These are phyloP conservation scores for Huiozyma sinensis DNA, from an alignment of 805 yeast genomes.

Conservation along the genomic window DNA sequence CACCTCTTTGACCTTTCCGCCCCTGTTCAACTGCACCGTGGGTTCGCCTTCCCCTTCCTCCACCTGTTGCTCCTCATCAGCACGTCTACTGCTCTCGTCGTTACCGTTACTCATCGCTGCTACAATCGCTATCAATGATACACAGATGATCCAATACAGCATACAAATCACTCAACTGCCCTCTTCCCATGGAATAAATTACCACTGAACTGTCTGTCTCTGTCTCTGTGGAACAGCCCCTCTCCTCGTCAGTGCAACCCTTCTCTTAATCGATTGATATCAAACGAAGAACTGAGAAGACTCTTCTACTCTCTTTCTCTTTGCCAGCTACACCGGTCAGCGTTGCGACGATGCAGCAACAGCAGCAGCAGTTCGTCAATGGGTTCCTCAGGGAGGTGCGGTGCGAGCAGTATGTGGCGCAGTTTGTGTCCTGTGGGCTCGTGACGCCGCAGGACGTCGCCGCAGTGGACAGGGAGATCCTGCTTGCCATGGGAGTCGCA, in stretches of 20 bases:
- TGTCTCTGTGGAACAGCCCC: too few species aligned
- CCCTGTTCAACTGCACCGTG: conserved; percentile 12
- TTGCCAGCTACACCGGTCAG: not conserved
- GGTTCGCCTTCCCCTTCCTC: not conserved
- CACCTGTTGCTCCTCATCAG: not conserved
- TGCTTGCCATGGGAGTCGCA: conserved; percentile 62
- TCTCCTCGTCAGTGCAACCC: too few species aligned
- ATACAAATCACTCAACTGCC: too few species aligned
- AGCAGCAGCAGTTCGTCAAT: conserved; percentile 8
- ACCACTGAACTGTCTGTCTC: too few species aligned
- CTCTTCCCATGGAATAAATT: too few species aligned
- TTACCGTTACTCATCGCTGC: too few species aligned
- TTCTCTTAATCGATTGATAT: too few species aligned
- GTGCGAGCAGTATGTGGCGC: conserved; percentile 16
- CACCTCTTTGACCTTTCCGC: conserved; percentile 15
- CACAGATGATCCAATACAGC: too few species aligned
- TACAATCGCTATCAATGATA: too few species aligned
- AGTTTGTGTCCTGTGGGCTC: conserved; percentile 9
- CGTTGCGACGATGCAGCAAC: not conserved
- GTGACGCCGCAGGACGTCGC: conserved; percentile 15
- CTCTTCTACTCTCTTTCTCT: too few species aligned
- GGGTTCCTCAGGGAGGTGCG: conserved; percentile 14
- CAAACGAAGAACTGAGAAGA: too few species aligned
- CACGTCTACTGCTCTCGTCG: not conserved
- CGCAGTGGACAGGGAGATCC: conserved; percentile 44